A percentile compares a stretch with the other conserved stretches of the same genome.
These are phyloP conservation scores for Dactylellina parvicollis DNA, from an alignment of 2,329 filamentous ascomycete genomes.

Conservation along the genomic window DNA sequence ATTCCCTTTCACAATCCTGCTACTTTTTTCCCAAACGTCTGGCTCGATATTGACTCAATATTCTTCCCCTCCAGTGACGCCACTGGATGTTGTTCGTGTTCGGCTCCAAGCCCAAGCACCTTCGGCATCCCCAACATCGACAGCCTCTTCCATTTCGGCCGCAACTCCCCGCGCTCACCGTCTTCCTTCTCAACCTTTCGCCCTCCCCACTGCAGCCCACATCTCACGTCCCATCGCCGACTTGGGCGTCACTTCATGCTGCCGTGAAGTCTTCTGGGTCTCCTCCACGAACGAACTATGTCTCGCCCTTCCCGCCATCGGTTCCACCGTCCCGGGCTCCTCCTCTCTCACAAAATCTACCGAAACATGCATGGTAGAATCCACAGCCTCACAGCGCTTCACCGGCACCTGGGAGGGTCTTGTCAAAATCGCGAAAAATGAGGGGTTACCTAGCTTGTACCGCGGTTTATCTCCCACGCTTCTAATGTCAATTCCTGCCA, in stretches of 20 bases:
- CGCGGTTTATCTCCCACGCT: slow-evolving; percentile 92
- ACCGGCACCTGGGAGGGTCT: slow-evolving; percentile 91
- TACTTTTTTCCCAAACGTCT: no score
- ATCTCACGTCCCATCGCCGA: slow-evolving; percentile 77
- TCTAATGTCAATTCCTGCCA: slow-evolving; percentile 90
- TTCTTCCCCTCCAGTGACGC: slow-evolving; percentile 74
- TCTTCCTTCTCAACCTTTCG: slow-evolving; percentile 64
- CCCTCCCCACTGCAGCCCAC: slow-evolving; percentile 68
- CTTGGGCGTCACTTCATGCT: slow-evolving; percentile 92
- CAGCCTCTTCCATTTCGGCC: slow-evolving; percentile 8
- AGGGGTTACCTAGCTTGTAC: slow-evolving; percentile 88
- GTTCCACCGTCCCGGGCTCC: slow-evolving; percentile 58
- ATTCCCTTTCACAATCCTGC: slow-evolving; percentile 1
- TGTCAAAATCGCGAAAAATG: slow-evolving; percentile 92
- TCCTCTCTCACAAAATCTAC: slow-evolving; percentile 64
- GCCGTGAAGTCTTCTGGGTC: slow-evolving; percentile 95
- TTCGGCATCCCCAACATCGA: slow-evolving; percentile 61
- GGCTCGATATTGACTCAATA: not conserved
- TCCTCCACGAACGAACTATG: slow-evolving; percentile 85
- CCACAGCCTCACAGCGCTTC: slow-evolving; percentile 82
- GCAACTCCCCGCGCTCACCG: slow-evolving; percentile 58
- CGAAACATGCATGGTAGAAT: slow-evolving; percentile 84
- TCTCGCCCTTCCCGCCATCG: slow-evolving; percentile 73
- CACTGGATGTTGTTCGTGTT: slow-evolving; percentile 94
- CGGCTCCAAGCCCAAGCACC: slow-evolving; percentile 85